Conservation (phyloP, 2,329 filamentous ascomycete species). For the Claviceps arundinis region DNA sequence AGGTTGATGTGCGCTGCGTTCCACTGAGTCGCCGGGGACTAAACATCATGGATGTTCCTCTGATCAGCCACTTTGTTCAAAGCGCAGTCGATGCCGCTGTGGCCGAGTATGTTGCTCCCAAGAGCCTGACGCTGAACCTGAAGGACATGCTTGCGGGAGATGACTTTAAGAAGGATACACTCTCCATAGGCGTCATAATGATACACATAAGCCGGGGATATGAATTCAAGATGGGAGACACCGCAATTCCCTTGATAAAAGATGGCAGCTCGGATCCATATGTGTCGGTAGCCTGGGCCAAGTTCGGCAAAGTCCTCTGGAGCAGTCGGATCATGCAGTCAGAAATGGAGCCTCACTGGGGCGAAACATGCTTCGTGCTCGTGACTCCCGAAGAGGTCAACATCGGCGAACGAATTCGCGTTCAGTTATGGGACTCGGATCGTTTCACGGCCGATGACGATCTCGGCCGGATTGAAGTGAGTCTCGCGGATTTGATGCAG, state of each 20-base stretch:
- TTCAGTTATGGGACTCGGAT: conserved; percentile 68
- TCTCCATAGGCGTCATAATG: conserved; percentile 49
- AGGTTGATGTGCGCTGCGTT: conserved; percentile 56
- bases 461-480: conserved; percentile 57
- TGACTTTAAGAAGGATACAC: conserved; percentile 66
- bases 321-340: conserved; percentile 49
- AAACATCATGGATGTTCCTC: conserved; percentile 62
- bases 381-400: conserved; percentile 60
- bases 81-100: conserved; percentile 60
- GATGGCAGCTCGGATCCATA: conserved; percentile 55
- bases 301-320: conserved; percentile 54
- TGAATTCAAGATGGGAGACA: conserved; percentile 60
- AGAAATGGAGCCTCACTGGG: conserved; percentile 57
- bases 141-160: conserved; percentile 68
- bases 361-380: conserved; percentile 56
- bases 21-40: conserved; percentile 55
- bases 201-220: conserved; percentile 53
- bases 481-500: conserved; percentile 52
- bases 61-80: conserved; percentile 65
- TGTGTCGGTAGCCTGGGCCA: conserved; percentile 61
- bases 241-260: conserved; percentile 44
- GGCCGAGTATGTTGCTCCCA: conserved; percentile 64
- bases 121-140: conserved; percentile 58
- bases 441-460: conserved; percentile 61
- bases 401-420: conserved; percentile 52